Evolutionary conservation across 2,329 filamentous ascomycete genomes (phyloP), one percentile per base, ranked within the genome.

Genomic region (Cladophialophora carrionii): DNA sequence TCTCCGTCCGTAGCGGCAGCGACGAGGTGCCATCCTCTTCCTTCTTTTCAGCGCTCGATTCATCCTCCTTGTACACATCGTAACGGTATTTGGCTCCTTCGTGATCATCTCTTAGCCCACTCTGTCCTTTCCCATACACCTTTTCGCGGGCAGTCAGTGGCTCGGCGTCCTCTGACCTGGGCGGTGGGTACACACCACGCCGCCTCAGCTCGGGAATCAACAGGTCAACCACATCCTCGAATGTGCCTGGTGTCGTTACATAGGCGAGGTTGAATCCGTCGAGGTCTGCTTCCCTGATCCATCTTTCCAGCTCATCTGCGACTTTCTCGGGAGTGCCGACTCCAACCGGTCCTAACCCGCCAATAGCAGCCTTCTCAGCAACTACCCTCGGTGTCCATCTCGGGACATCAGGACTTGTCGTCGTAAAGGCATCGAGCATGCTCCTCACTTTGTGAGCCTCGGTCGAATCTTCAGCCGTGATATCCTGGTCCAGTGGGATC

Each of bases 211-310:
- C 82, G 0, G 81, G 82, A 41, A 83, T 74, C 31, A 84, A 70
- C 63, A 83, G 65, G 34, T 83, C 80, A 29, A 84, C 79, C 9
- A 84, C 77, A 59, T 84, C 82, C 71, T 83, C 81, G 70, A 83
- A 84, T 0, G 79, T 83, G 0, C 82, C 82, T 1, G 82, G 82
- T 5, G 79, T 83, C 1, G 80, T 81, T 14, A 82, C 80, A 73
- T 83, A 81, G 6, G 74, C 77, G 24, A 84, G 66, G 70, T 92
- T 92, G 76, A 92, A 92, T 0, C 89, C 89, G 72, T 91, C 89
- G 0, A 91, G 83, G 69, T 90, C 89, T 0, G 87, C 88, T 73
- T 90, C 88, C 5, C 79, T 72, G 0, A 90, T 79, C 88, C 89
- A 91, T 0, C 79, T 76, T 75, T 91, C 87, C 62, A 92, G 80